phyloP scores from a whole-genome alignment of 345 rosid genomes.

The Acer campestre region DNA sequence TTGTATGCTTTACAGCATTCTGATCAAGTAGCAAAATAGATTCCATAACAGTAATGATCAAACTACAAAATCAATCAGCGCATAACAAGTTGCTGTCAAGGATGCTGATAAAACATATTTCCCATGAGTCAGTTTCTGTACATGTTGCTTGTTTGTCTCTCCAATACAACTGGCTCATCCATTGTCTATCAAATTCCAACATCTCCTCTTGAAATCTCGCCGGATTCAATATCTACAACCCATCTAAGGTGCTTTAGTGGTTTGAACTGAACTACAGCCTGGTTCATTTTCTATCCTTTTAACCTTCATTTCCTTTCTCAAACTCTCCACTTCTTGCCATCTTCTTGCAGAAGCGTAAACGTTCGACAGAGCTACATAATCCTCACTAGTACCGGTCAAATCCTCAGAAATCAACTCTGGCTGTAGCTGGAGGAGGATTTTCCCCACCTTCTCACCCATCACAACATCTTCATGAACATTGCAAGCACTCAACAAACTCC shows the following conservation, averaged over 20 bases:
- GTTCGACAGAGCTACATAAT: conserved; percentile 60
- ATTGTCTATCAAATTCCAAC: neutral
- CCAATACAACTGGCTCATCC: neutral
- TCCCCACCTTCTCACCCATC: conserved; percentile 50
- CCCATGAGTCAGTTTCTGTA: neutral
- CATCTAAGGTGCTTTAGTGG: neutral
- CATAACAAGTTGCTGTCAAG: neutral
- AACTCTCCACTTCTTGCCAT: conserved; percentile 55
- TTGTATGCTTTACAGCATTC: neutral
- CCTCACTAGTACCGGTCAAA: conserved; percentile 35
- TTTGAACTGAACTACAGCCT: conserved; percentile 23
- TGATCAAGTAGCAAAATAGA: neutral
- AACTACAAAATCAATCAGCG: neutral
- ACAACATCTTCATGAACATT: conserved; percentile 50
- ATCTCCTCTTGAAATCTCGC: neutral
- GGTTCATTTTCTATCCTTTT: conserved; percentile 29
- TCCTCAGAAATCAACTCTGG: conserved; percentile 16
- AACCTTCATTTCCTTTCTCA: conserved; percentile 41
- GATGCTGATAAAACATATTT: neutral
- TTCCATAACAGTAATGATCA: neutral
- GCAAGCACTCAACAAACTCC: conserved; percentile 52
- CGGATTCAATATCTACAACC: neutral
- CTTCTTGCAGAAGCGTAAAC: conserved; percentile 54
- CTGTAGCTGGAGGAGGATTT: conserved; percentile 40
- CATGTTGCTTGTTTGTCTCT: neutral